Base-by-base conservation (phyloP, 768 basidiomycete genomes). In the Kwoniella bestiolae region DNA sequence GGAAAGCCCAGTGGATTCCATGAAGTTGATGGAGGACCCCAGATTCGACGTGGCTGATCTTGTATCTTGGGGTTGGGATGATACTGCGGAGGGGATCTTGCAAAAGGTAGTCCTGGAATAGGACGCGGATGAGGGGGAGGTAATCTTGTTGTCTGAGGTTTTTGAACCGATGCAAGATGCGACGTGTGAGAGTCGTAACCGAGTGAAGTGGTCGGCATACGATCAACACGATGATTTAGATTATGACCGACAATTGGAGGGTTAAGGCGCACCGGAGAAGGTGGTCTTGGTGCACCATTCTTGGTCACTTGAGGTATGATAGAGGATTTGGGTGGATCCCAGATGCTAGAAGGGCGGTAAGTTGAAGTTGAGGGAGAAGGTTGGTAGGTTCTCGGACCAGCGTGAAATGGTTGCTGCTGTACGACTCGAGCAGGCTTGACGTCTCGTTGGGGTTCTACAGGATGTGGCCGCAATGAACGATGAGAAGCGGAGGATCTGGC, bases 261-360 rank as follows among this genome's bases (percentile, higher is more conserved):
- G n/a, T n/a, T n/a, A n/a, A n/a, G n/a, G n/a, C n/a, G 32, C 25
- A 44, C 56, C 8, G 56, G 56, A 21, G 56, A 57, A 5, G 14
- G 5, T 18, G 56, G 56, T 26, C 56, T 5, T 1, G 38, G 28
- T 26, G 23, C 12, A 14, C 38, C 38, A 14, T 41, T 11, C 18
- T 41, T 41, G 56, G 6, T 11, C 29, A 28, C 9, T 26, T 45
- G 34, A 14, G 1, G 6, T 0, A 2, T 25, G 38, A 38, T 38
- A 2, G 25, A 5, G 11, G 41, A 26, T 21, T n/a, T 45, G 16
- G 56, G 38, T 26, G 38, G 56, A 18, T 44, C 28, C 34, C 32
- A 57, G 21, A 28, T 8, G 38, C 56, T 38, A 18, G 26, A 18
- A 16, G 56, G 25, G 28, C 35, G 35, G 18, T 25, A 6, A 4